These are phyloP conservation scores for Metschnikowia hibisci DNA, from an alignment of 805 yeast species.

Conservation along the genomic window DNA sequence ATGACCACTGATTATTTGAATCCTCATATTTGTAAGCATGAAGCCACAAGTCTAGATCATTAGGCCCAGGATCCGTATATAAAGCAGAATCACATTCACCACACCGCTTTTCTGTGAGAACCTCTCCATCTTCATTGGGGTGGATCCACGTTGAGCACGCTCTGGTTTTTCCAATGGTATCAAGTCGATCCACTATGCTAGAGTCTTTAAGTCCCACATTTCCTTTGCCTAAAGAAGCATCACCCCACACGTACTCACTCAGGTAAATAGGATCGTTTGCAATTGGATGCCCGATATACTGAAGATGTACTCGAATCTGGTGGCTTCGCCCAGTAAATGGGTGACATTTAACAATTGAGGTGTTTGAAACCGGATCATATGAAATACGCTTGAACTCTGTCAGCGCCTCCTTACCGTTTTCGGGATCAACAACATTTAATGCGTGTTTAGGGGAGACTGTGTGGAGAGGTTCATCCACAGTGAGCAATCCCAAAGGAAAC, in stretches of 20 bases:
- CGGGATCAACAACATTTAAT: conserved; percentile 49
- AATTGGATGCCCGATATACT: conserved; percentile 83
- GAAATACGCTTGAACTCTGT: conserved; percentile 67
- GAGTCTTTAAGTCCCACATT: conserved; percentile 46
- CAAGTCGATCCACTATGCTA: conserved; percentile 47
- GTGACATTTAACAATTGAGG: conserved; percentile 73
- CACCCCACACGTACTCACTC: conserved; percentile 78
- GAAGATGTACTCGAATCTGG: conserved; percentile 91
- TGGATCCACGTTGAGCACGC: conserved; percentile 68
- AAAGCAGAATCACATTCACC: conserved; percentile 62
- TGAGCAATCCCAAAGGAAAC: conserved; percentile 56
- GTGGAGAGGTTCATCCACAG: conserved; percentile 62
- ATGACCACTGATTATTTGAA: conserved; percentile 58
- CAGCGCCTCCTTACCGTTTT: conserved; percentile 63
- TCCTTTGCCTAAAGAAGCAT: conserved; percentile 53
- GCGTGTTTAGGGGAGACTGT: conserved; percentile 74
- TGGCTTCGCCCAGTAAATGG: conserved; percentile 95
- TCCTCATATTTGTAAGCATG: conserved; percentile 85
- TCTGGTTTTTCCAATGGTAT: conserved; percentile 65
- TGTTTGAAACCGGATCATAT: conserved; percentile 53
- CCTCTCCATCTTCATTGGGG: conserved; percentile 62
- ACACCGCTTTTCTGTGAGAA: conserved; percentile 56
- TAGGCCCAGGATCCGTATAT: conserved; percentile 84
- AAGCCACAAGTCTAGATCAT: conserved; percentile 83
- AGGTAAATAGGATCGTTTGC: conserved; percentile 92